These are phyloP conservation scores for Yarrowia deformans DNA, from an alignment of 805 yeast species.

Conservation along the genomic window DNA sequence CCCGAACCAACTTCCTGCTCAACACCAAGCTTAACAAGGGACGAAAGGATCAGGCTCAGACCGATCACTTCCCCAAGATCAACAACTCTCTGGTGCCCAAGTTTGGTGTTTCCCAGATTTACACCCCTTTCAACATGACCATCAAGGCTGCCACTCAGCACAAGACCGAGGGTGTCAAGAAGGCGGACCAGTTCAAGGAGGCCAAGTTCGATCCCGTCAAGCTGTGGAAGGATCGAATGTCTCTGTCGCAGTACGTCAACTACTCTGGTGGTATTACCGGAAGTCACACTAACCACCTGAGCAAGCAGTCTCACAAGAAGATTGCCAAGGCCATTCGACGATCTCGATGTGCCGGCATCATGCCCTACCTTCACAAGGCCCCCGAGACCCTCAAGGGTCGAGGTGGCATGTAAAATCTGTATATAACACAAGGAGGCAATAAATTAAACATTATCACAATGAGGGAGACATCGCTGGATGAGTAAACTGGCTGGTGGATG, in stretches of 20 bases:
- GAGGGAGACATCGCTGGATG: not conserved
- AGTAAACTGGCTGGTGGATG: not conserved
- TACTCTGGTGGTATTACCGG: conserved; percentile 80
- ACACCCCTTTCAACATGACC: conserved; percentile 33
- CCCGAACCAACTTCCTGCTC: conserved; percentile 14
- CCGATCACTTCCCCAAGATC: conserved; percentile 34
- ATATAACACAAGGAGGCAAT: conserved; percentile 32
- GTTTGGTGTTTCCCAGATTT: conserved; percentile 23
- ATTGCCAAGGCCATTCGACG: conserved; percentile 80
- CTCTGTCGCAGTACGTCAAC: conserved; percentile 69
- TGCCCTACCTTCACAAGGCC: conserved; percentile 70
- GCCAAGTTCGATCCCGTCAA: conserved; percentile 45
- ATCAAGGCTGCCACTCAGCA: conserved; percentile 29
- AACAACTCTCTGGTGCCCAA: conserved; percentile 25
- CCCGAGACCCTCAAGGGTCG: conserved; percentile 42
- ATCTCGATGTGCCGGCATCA: conserved; percentile 78
- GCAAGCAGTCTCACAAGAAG: conserved; percentile 69
- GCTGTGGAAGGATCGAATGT: conserved; percentile 61
- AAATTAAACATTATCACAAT: conserved; percentile 4
- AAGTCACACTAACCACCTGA: conserved; percentile 73
- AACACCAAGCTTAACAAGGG: conserved; percentile 5
- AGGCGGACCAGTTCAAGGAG: conserved; percentile 46
- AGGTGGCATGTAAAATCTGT: conserved; percentile 37
- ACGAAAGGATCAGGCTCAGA: conserved; percentile 1
- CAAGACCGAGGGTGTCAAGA: conserved; percentile 7